Evolutionary conservation across 1,139 yeast genomes (phyloP).

Genomic region (Geotrichum histeridarum): DNA sequence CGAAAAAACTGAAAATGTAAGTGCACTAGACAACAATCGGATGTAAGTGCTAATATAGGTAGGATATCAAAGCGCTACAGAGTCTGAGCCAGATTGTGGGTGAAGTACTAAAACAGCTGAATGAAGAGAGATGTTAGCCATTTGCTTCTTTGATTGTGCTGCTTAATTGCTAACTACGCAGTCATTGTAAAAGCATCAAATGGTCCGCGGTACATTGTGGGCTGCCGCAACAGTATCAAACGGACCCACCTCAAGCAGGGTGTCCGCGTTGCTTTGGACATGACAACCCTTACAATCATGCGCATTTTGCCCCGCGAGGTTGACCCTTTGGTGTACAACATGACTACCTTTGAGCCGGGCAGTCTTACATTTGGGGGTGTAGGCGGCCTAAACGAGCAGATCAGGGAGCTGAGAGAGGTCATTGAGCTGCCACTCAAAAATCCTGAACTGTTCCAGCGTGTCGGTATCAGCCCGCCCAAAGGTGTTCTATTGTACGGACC

Average conservation of each 20-base stretch:
- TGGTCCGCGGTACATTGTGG: conserved; percentile 97
- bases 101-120: conserved; percentile 91
- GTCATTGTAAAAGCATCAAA: conserved; percentile 92
- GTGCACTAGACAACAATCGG: conserved; percentile 5
- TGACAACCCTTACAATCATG: conserved; percentile 99
- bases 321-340: conserved; percentile 95
- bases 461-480: conserved; percentile 96
- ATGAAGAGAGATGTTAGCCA: conserved; percentile 66
- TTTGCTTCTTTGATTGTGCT: neutral
- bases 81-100: conserved; percentile 97
- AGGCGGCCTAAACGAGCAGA: conserved; percentile 95
- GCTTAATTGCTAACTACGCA: neutral
- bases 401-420: conserved; percentile 93
- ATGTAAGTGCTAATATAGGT: neutral
- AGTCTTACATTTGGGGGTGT: conserved; percentile 91
- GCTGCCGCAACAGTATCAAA: conserved; percentile 90
- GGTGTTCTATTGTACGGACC: conserved; percentile 97
- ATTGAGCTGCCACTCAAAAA: conserved; percentile 95
- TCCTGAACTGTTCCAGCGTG: conserved; percentile 92
- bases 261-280: conserved; percentile 91
- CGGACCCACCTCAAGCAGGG: conserved; percentile 84
- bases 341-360: conserved; percentile 97
- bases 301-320: conserved; percentile 95
- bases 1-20: conserved; percentile 79
- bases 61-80: conserved; percentile 91